Base-by-base conservation (phyloP, 2,329 filamentous ascomycete genomes). In the Fonsecaea pugnacius region DNA sequence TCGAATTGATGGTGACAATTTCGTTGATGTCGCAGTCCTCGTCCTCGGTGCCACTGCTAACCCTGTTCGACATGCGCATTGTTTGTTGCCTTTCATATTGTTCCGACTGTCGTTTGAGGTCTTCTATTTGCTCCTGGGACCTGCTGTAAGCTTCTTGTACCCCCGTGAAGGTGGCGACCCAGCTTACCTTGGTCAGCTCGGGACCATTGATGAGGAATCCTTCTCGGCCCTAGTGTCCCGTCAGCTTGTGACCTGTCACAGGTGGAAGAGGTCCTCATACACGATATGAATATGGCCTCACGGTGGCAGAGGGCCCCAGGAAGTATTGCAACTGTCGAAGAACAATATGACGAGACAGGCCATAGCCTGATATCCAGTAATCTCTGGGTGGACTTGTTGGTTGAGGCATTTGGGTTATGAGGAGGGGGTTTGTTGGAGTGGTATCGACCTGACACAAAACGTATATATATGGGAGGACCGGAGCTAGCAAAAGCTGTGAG, bases 331-430 rank as follows among this genome's bases (percentile, higher is more conserved):
- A 79, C 54, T 82, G 78, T 48, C 78, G 77, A 53, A 82, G 73
- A 51, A 82, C 79, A 61, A 82, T 78, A 63, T 82, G 79, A 46
- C 80, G 77, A 50, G 79, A 82, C n/a, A 82, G 77, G 16, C 77
- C 76, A 65, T 78, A 82, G 54, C 80, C 80, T 35, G 80, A 79
- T 50, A 82, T 74, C 76, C 80, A 82, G 70, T 82, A 82, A 68
- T 80, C 76, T 63, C 78, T 75, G 51, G 60, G 32, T 18, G 58
- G 35, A 21, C 48, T 32, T 27, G 62, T 40, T 21, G 66, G 38
- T 35, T 63, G 64, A 56, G 67, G 60, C 68, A 68, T 71, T 50
- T 33, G 40, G 14, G 33, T n/a, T 36, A 24, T 48, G 43, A 52
- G 55, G 5, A 48, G 24, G 10, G 21, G 1, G 21, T n/a, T 38